phyloP scores from a whole-genome alignment of 1,284 basidiomycete genomes.

The Mycosarcoma mackinlayi region DNA sequence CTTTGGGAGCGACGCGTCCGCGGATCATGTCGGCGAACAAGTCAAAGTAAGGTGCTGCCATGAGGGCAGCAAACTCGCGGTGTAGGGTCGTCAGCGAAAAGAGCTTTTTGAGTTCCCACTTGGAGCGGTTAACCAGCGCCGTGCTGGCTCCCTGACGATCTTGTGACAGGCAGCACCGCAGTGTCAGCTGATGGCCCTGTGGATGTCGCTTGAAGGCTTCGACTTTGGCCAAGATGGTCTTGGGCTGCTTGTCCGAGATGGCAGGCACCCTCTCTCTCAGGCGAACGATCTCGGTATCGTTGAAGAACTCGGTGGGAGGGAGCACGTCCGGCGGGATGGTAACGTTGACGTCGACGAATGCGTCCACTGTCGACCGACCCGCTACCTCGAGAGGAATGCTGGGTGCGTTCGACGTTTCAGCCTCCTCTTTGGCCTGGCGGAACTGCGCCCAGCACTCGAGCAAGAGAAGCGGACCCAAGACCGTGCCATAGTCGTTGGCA shows the following conservation, averaged over 20 bases:
- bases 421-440: constrained; percentile 77
- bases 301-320: constrained; percentile 27
- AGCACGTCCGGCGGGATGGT: constrained; percentile 38
- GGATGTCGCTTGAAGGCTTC: constrained; percentile 75
- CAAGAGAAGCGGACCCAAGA: constrained; percentile 88
- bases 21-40: constrained; percentile 78
- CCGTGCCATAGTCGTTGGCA: constrained; percentile 77
- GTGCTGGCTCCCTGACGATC: constrained; percentile 68
- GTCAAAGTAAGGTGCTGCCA: constrained; percentile 85
- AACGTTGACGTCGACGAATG: constrained; percentile 52
- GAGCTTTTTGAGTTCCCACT: constrained; percentile 83
- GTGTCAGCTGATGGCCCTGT: constrained; percentile 71
- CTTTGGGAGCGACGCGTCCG: constrained; percentile 73
- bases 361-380: constrained; percentile 50
- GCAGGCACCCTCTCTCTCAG: constrained; percentile 84
- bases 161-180: constrained; percentile 70
- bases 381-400: constrained; percentile 45
- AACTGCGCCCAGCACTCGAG: constrained; percentile 94
- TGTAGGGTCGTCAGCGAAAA: constrained; percentile 90
- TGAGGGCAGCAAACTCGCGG: constrained; percentile 89
- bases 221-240: constrained; percentile 78
- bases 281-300: constrained; percentile 74
- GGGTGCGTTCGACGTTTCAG: constrained; percentile 68
- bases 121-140: constrained; percentile 73
- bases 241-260: constrained; percentile 73